Conservation (phyloP, 768 basidiomycete species). For the Antrodiella citrinella region DNA sequence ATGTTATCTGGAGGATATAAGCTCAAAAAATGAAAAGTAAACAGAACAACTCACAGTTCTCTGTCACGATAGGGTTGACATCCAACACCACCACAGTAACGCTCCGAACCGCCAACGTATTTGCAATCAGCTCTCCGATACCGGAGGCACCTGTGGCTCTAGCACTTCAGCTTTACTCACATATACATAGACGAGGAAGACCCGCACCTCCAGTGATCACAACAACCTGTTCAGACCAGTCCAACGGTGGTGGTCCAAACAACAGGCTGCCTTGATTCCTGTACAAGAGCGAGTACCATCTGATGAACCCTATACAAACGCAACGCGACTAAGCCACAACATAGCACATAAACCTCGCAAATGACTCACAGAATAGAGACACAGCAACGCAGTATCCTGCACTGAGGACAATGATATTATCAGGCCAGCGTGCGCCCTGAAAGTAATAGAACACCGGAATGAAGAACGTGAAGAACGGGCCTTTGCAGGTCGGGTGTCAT, state of each 20-base stretch:
- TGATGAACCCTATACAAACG: constrained; percentile 52
- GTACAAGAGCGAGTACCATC: constrained; percentile 66
- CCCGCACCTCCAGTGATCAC: constrained; percentile 81
- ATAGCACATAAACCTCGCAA: too few species aligned
- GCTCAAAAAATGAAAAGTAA: not conserved
- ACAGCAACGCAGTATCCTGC: constrained; percentile 50
- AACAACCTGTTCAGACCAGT: constrained; percentile 88
- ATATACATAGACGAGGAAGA: not conserved
- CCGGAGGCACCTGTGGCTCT: constrained; percentile 75
- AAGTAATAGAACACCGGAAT: constrained; percentile 74
- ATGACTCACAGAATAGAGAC: constrained; percentile 60
- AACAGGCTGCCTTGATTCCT: constrained; percentile 66
- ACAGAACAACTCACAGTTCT: constrained; percentile 50
- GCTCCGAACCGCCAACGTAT: constrained; percentile 76
- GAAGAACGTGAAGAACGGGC: constrained; percentile 79
- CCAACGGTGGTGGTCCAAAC: constrained; percentile 49
- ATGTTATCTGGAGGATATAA: constrained; percentile 52
- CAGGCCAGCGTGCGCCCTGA: constrained; percentile 47
- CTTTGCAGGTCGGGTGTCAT: constrained; percentile 39
- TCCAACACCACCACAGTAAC: constrained; percentile 84
- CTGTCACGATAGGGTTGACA: constrained; percentile 64
- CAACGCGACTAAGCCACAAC: not conserved
- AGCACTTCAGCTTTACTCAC: constrained; percentile 1
- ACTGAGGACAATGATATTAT: constrained; percentile 44
- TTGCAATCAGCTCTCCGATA: constrained; percentile 80